These are phyloP conservation scores for Psilocybe sp. DNA, from an alignment of 768 basidiomycete genomes.

Conservation along the genomic window DNA sequence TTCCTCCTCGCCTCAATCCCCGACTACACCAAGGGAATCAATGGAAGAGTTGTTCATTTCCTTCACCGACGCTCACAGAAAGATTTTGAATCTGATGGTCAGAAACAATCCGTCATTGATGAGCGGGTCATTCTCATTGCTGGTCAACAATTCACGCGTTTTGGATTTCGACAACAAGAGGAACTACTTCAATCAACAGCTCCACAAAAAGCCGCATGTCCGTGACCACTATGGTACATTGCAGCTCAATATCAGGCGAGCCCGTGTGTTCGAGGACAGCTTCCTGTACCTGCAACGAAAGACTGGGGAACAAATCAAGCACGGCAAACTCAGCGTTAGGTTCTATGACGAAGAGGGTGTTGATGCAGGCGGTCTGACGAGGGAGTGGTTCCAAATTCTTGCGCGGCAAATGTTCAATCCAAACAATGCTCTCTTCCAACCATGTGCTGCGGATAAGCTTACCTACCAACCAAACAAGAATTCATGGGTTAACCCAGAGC, in stretches of 20 bases:
- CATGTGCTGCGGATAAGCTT: conserved; percentile 90
- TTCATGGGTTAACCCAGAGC: conserved; percentile 92
- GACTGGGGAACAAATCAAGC: conserved; percentile 94
- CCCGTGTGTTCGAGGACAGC: conserved; percentile 96
- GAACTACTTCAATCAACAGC: conserved; percentile 90
- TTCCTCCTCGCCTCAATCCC: conserved; percentile 67
- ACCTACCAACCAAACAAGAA: conserved; percentile 97
- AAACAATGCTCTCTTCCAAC: conserved; percentile 97
- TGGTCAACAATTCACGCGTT: conserved; percentile 94
- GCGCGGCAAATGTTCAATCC: conserved; percentile 99
- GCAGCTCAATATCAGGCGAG: conserved; percentile 85
- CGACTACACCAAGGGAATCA: conserved; percentile 66
- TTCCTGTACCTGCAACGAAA: conserved; percentile 89
- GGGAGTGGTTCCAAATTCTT: conserved; percentile 98
- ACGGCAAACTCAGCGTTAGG: conserved; percentile 93
- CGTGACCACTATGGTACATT: conserved; percentile 83
- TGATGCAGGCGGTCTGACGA: conserved; percentile 95
- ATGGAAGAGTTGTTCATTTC: conserved; percentile 90
- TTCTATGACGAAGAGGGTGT: conserved; percentile 98
- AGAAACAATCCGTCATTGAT: conserved; percentile 97
- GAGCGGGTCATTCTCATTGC: conserved; percentile 95
- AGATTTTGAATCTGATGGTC: conserved; percentile 95
- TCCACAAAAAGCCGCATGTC: conserved; percentile 77
- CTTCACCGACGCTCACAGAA: conserved; percentile 92
- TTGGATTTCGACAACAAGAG: conserved; percentile 99